phyloP scores from a whole-genome alignment of 352 stramenopile genomes.

The Globisporangium sylvaticum region DNA sequence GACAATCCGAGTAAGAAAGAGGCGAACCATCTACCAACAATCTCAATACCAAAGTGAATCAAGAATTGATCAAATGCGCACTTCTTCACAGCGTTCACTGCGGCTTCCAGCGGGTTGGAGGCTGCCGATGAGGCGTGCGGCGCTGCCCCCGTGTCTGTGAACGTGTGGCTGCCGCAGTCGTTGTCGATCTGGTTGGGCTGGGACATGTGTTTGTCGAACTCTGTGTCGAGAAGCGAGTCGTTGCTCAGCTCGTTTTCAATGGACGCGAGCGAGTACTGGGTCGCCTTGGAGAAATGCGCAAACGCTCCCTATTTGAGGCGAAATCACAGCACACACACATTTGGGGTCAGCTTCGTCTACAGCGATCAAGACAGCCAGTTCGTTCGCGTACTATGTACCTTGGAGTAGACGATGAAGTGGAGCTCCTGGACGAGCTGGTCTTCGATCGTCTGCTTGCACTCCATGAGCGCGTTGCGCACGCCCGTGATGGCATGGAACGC shows the following conservation, averaged over 20 bases:
- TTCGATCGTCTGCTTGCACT: slow-evolving; percentile 83
- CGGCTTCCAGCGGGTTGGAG: slow-evolving; percentile 45
- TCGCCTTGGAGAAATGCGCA: slow-evolving; percentile 53
- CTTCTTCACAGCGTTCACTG: slow-evolving; percentile 67
- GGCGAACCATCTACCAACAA: background rate
- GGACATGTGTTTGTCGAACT: slow-evolving; percentile 56
- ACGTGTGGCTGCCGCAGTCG: slow-evolving; percentile 21
- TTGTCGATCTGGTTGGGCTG: slow-evolving; percentile 25
- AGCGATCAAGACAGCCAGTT: background rate
- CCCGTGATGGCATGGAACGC: slow-evolving; percentile 74
- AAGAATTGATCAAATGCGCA: slow-evolving; percentile 18
- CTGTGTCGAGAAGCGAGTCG: slow-evolving; percentile 50
- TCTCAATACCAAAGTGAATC: background rate
- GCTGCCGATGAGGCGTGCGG: background rate
- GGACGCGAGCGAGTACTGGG: slow-evolving; percentile 63
- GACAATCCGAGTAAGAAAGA: background rate
- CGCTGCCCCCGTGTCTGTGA: slow-evolving; percentile 13
- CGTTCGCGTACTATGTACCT: slow-evolving; percentile 22
- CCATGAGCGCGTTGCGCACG: slow-evolving; percentile 76
- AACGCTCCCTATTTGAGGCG: slow-evolving; percentile 35
- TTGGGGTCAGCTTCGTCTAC: background rate
- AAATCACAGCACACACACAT: background rate
- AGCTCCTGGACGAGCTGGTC: slow-evolving; percentile 73
- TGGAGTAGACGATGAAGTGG: slow-evolving; percentile 69
- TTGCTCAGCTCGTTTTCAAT: slow-evolving; percentile 73